These are phyloP conservation scores for Staphylotrichum tortipilum DNA, from an alignment of 495 filamentous ascomycete genomes.

Conservation along the genomic window DNA sequence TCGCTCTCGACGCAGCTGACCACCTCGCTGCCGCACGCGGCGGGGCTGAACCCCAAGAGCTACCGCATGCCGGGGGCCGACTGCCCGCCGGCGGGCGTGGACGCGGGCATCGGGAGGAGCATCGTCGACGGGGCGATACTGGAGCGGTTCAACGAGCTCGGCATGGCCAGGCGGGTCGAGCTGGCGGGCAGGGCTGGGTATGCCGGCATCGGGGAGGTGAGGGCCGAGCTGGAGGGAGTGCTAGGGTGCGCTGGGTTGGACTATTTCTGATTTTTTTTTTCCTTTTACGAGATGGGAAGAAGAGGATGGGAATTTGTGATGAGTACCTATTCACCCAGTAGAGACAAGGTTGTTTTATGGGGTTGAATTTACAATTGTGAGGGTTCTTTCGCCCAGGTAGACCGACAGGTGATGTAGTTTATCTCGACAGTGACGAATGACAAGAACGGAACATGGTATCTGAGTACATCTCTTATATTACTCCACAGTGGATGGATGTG, in stretches of 20 bases:
- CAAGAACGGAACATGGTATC: too few relatives aligned
- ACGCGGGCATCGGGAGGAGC: slow-evolving; percentile 38
- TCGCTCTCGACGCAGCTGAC: slow-evolving; percentile 74
- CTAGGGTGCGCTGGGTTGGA: slow-evolving; percentile 28
- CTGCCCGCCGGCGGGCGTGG: slow-evolving; percentile 31
- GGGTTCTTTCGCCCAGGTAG: too few relatives aligned
- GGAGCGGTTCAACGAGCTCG: slow-evolving; percentile 61
- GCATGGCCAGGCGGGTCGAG: slow-evolving; percentile 57
- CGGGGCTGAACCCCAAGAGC: slow-evolving; percentile 72
- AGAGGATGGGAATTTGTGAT: too few relatives aligned
- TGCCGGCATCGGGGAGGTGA: slow-evolving; percentile 33
- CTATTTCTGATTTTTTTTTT: slow-evolving; percentile 29
- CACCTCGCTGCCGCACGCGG: slow-evolving; percentile 63
- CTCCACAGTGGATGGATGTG: too few relatives aligned
- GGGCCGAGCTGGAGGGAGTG: slow-evolving; percentile 27
- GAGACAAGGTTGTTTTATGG: too few relatives aligned
- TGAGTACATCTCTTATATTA: too few relatives aligned
- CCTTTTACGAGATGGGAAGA: too few relatives aligned
- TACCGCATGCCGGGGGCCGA: slow-evolving; percentile 47
- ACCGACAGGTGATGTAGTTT: too few relatives aligned
- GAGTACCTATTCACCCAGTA: too few relatives aligned
- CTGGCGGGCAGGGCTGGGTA: slow-evolving; percentile 53
- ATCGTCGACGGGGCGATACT: slow-evolving; percentile 46
- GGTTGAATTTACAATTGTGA: too few relatives aligned
- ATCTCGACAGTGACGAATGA: too few relatives aligned